These are phyloP conservation scores for Clavulina sp. DNA, from an alignment of 768 basidiomycete species.

Conservation along the genomic window DNA sequence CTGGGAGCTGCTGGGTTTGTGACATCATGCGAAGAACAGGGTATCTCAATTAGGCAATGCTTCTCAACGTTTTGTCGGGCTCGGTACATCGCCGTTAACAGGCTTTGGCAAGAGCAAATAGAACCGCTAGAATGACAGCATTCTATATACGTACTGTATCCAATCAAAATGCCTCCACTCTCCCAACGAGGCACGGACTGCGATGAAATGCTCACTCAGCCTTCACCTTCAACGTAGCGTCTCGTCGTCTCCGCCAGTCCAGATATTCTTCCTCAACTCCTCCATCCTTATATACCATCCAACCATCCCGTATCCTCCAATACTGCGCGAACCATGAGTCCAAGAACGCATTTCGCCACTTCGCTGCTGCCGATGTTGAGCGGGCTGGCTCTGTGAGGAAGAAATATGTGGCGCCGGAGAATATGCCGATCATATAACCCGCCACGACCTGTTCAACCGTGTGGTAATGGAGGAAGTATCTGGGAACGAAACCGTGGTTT, in stretches of 20 bases:
- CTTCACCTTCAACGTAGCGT: no score
- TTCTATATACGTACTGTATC: no score
- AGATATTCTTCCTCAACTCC: conserved; percentile 57
- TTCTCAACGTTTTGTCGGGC: no score
- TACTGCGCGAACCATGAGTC: conserved; percentile 40
- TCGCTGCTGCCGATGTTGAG: conserved; percentile 20
- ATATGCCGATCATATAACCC: conserved; percentile 49
- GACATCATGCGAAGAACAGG: no score
- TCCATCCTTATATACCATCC: conserved; percentile 67
- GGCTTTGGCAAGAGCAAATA: no score
- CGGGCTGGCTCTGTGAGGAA: conserved; percentile 32
- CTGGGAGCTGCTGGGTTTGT: no score
- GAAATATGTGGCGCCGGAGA: conserved; percentile 32
- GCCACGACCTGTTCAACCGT: conserved; percentile 53
- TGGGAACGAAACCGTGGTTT: conserved; percentile 16
- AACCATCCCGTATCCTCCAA: conserved; percentile 63
- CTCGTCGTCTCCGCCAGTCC: conserved; percentile 28
- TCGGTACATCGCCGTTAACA: no score
- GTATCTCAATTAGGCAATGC: no score
- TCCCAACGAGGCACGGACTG: no score
- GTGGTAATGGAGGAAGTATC: conserved; percentile 59
- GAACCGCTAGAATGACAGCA: no score
- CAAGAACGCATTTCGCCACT: conserved; percentile 28
- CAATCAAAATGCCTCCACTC: no score
- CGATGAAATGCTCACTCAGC: no score